Evolutionary conservation across 1,284 basidiomycete species (phyloP).

Genomic region (Cystobasidium pallidum): DNA sequence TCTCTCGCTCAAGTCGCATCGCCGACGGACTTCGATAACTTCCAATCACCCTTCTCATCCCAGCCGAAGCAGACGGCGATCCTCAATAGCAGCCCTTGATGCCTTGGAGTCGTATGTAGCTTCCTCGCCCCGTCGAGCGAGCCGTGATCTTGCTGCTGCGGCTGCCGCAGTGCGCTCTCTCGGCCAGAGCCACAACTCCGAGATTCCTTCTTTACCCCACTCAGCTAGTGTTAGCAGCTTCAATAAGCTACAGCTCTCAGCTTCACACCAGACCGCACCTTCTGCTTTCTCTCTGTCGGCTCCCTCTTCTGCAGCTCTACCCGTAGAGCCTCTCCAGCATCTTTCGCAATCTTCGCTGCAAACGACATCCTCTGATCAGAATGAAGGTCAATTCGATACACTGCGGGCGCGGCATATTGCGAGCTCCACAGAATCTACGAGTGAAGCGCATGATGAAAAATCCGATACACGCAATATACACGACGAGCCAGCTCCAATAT

Average conservation of each 20-base stretch:
- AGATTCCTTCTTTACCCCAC: slow-evolving; percentile 4
- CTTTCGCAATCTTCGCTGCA: not conserved
- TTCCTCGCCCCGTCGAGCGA: slow-evolving; percentile 29
- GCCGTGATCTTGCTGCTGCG: slow-evolving; percentile 31
- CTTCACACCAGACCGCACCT: not conserved
- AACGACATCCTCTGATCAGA: not conserved
- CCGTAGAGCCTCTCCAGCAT: slow-evolving; percentile 1
- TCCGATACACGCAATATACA: not conserved
- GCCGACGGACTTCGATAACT: slow-evolving; percentile 9
- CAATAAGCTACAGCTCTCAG: not conserved
- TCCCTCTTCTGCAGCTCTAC: slow-evolving; percentile 4
- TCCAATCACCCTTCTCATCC: slow-evolving; percentile 10
- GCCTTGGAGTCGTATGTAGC: slow-evolving; percentile 22
- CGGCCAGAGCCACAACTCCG: slow-evolving; percentile 13
- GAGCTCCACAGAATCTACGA: not conserved
- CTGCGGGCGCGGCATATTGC: not conserved
- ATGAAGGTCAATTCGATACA: slow-evolving; percentile 10
- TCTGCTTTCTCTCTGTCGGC: slow-evolving; percentile 8
- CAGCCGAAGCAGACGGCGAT: slow-evolving; percentile 29
- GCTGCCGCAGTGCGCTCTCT: slow-evolving; percentile 36
- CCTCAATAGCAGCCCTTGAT: slow-evolving; percentile 35
- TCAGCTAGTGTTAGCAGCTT: slow-evolving; percentile 34
- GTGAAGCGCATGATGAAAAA: not conserved
- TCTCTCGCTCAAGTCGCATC: slow-evolving; percentile 11
- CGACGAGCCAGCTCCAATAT: slow-evolving; percentile 13